Conservation (phyloP, 1,284 basidiomycete species). For the Golubevia pallescens region DNA sequence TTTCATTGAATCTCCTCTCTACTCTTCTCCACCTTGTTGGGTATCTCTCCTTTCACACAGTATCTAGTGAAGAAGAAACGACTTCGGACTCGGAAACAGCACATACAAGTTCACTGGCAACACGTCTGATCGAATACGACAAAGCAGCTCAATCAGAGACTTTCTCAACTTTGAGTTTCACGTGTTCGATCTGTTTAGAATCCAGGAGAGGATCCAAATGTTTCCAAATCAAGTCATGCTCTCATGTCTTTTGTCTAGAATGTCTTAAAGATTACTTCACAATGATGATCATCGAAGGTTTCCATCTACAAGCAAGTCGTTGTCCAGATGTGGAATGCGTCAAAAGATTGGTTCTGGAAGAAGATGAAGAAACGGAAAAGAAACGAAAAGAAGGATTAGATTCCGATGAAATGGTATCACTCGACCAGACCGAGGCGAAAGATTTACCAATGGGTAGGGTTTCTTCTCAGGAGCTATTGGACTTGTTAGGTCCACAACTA, state of each 20-base stretch:
- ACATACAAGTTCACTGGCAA: no score
- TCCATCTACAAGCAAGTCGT: not conserved
- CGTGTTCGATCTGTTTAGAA: constrained; percentile 6
- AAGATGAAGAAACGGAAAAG: not conserved
- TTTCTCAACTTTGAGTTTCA: constrained; percentile 2
- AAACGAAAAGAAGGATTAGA: not conserved
- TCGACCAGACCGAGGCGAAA: not conserved
- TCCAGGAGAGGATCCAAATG: constrained; percentile 2
- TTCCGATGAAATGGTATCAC: not conserved
- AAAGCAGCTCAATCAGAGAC: no score
- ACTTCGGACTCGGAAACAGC: no score
- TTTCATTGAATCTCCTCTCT: no score
- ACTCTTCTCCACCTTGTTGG: no score
- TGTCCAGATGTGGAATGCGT: constrained; percentile 4
- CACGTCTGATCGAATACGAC: no score
- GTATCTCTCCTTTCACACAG: no score
- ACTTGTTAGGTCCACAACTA: not conserved
- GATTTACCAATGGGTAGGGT: not conserved
- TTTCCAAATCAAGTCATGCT: not conserved
- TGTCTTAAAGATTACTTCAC: constrained; percentile 8
- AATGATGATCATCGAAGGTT: constrained; percentile 10
- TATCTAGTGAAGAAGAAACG: no score
- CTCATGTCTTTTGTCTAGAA: constrained; percentile 5
- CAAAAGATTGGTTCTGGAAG: not conserved
- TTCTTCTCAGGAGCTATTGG: not conserved